Conservation (phyloP, 2,329 filamentous ascomycete species). For the Teratosphaeria nubilosa region DNA sequence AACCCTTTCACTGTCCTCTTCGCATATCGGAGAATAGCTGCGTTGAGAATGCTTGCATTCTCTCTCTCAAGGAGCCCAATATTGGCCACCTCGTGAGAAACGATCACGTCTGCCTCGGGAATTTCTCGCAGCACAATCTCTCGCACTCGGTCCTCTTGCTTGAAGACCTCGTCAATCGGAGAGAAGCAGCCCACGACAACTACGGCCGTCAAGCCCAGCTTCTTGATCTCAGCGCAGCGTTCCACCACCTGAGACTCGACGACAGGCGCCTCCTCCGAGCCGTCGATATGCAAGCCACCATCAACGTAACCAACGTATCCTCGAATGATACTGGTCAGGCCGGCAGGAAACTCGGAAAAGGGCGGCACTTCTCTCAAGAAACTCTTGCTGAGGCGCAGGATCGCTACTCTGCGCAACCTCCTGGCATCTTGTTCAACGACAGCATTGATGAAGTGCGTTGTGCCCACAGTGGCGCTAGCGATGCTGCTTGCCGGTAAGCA, state of each 20-base stretch:
- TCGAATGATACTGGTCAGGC: conserved; percentile 22
- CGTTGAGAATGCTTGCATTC: conserved; percentile 43
- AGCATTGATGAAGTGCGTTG: conserved; percentile 34
- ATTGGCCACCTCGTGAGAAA: conserved; percentile 42
- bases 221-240: conserved; percentile 35
- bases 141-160: conserved; percentile 43
- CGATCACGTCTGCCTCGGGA: conserved; percentile 40
- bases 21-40: conserved; percentile 38
- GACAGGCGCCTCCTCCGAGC: conserved; percentile 32
- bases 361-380: conserved; percentile 23
- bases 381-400: conserved; percentile 33
- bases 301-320: conserved; percentile 35
- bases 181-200: conserved; percentile 50
- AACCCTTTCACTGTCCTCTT: conserved; percentile 37
- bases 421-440: conserved; percentile 31
- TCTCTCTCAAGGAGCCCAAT: conserved; percentile 42
- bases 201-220: conserved; percentile 36
- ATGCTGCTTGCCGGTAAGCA: conserved; percentile 22
- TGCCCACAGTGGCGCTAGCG: conserved; percentile 40
- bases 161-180: conserved; percentile 47
- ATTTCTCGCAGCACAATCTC: conserved; percentile 40
- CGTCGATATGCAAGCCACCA: conserved; percentile 39
- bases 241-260: conserved; percentile 36
- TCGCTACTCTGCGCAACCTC: conserved; percentile 42
- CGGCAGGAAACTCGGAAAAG: conserved; percentile 22